phyloP scores from a whole-genome alignment of 495 filamentous ascomycete species.

The Sphaerosporella brunnea region DNA sequence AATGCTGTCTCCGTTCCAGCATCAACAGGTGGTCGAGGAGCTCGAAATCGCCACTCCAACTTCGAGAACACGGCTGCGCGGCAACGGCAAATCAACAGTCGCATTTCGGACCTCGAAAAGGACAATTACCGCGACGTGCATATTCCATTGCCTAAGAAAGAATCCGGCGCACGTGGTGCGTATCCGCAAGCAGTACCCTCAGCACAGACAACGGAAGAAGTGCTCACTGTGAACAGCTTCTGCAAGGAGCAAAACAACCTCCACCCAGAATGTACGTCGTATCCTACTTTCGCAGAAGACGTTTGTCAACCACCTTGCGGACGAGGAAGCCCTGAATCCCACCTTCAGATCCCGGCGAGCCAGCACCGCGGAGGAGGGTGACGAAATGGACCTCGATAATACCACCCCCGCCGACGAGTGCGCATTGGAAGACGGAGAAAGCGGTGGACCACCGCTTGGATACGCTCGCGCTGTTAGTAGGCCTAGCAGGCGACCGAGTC shows the following conservation, averaged over 20 bases:
- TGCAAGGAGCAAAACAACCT: constrained; percentile 4
- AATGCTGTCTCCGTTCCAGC: constrained; percentile 25
- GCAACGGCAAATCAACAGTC: constrained; percentile 22
- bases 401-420: not conserved
- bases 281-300: constrained; percentile 86
- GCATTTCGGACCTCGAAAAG: constrained; percentile 23
- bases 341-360: not conserved
- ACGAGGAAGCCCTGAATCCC: constrained; percentile 52
- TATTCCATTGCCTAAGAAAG: constrained; percentile 19
- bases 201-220: no score
- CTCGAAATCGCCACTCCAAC: constrained; percentile 20
- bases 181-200: no score
- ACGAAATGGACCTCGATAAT: constrained; percentile 10
- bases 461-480: constrained; percentile 14
- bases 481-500: constrained; percentile 8
- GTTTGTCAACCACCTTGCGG: constrained; percentile 76
- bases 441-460: constrained; percentile 12
- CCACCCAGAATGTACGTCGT: constrained; percentile 62
- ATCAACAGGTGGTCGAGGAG: constrained; percentile 25
- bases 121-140: constrained; percentile 23
- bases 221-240: no score
- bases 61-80: constrained; percentile 20
- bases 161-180: constrained; percentile 5
- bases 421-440: constrained; percentile 1
- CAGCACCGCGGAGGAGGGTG: constrained; percentile 1